Evolutionary conservation across 345 rosid species (phyloP).

Genomic region (Murraya koenigii): DNA sequence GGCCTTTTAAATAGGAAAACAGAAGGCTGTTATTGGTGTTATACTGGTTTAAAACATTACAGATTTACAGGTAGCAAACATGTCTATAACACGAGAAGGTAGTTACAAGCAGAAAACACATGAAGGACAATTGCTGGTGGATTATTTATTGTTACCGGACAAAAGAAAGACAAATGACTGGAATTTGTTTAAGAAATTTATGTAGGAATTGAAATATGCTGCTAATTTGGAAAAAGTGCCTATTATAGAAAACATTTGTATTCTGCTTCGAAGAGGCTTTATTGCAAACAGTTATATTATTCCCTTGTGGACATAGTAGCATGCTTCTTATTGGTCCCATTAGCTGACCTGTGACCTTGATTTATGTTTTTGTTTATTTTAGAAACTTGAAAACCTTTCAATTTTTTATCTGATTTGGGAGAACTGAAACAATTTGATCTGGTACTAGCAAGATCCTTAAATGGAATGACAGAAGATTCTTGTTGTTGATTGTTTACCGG

Average conservation of each 20-base stretch:
- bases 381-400: not conserved
- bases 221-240: not conserved
- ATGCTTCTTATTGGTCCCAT: not conserved
- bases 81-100: not conserved
- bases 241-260: not conserved
- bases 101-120: not conserved
- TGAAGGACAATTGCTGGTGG: too few relatives aligned
- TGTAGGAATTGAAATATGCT: not conserved
- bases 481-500: not conserved
- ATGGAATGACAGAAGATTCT: not conserved
- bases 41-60: not conserved
- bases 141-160: too few relatives aligned
- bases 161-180: too few relatives aligned
- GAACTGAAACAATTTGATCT: not conserved
- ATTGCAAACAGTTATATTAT: not conserved
- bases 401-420: not conserved
- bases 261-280: not conserved
- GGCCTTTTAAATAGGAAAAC: not conserved
- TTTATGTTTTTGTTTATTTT: not conserved
- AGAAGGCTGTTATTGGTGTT: not conserved
- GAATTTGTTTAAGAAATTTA: not conserved
- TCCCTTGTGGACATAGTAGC: not conserved
- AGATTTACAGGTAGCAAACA: not conserved
- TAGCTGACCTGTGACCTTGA: not conserved
- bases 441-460: not conserved